These are phyloP conservation scores for Phytophthora chlamydospora DNA, from an alignment of 352 stramenopile genomes.

Conservation along the genomic window DNA sequence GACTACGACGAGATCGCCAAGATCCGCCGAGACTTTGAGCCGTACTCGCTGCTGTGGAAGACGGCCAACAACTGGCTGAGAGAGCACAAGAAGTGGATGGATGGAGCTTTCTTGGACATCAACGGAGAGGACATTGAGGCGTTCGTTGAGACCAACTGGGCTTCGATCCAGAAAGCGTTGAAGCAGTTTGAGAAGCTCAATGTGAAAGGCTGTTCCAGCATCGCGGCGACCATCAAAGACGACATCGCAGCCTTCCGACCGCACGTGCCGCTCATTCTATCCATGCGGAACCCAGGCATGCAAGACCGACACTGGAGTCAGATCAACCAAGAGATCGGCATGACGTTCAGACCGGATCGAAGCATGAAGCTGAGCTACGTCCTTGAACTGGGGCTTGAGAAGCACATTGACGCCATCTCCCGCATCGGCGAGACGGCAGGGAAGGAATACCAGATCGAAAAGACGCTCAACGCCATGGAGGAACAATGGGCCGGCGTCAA, in stretches of 20 bases:
- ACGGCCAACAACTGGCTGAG: slow-evolving; percentile 91
- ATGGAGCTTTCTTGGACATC: slow-evolving; percentile 89
- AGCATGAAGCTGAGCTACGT: slow-evolving; percentile 85
- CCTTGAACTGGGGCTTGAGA: slow-evolving; percentile 84
- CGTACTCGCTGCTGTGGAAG: slow-evolving; percentile 95
- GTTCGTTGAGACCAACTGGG: slow-evolving; percentile 85
- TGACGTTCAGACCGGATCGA: slow-evolving; percentile 85
- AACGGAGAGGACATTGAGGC: slow-evolving; percentile 93
- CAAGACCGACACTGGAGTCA: slow-evolving; percentile 93
- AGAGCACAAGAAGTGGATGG: slow-evolving; percentile 93
- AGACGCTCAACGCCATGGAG: slow-evolving; percentile 93
- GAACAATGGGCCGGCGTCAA: slow-evolving; percentile 88
- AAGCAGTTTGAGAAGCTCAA: slow-evolving; percentile 94
- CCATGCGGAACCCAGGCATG: slow-evolving; percentile 93
- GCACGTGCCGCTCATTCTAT: slow-evolving; percentile 89
- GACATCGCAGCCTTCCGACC: slow-evolving; percentile 91
- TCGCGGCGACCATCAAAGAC: slow-evolving; percentile 89
- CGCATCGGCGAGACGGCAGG: slow-evolving; percentile 93
- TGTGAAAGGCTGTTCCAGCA: slow-evolving; percentile 84
- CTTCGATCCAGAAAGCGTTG: slow-evolving; percentile 88
- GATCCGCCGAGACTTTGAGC: slow-evolving; percentile 93
- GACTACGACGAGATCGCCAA: slow-evolving; percentile 92
- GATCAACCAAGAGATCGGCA: slow-evolving; percentile 89
- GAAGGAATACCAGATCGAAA: slow-evolving; percentile 96
- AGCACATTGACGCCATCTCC: slow-evolving; percentile 89